Evolutionary conservation across 2,329 filamentous ascomycete species (phyloP).

Genomic region (Rutstroemia sydowiana): DNA sequence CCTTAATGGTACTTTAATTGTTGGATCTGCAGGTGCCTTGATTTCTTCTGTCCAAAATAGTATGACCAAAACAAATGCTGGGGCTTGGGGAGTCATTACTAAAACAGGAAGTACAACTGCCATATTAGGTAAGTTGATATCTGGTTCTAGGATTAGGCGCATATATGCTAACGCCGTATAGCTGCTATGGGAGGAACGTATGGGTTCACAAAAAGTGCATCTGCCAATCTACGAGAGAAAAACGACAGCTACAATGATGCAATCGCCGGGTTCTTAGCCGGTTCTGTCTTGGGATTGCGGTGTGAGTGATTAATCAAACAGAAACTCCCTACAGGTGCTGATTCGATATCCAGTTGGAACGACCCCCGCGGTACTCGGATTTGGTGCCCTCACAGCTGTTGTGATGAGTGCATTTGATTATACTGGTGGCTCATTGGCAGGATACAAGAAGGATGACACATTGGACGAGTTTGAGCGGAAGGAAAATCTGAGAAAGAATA

Average conservation of each 20-base stretch:
- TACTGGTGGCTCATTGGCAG: conserved; percentile 50
- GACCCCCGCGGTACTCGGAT: conserved; percentile 58
- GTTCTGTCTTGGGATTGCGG: conserved; percentile 52
- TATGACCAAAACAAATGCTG: conserved; percentile 73
- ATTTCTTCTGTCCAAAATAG: conserved; percentile 80
- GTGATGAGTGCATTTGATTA: conserved; percentile 54
- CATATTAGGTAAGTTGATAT: conserved; percentile 44
- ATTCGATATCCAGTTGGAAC: conserved; percentile 44
- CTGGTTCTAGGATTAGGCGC: conserved; percentile 3
- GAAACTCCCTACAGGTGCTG: background rate
- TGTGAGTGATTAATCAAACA: no score
- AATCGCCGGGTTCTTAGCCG: conserved; percentile 58
- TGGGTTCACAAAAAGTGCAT: conserved; percentile 56
- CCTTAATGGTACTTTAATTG: conserved; percentile 56
- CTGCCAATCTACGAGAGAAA: conserved; percentile 62
- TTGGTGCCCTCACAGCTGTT: conserved; percentile 49
- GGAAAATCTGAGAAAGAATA: conserved; percentile 53
- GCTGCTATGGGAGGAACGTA: conserved; percentile 62
- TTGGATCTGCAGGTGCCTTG: conserved; percentile 61
- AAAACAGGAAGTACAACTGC: conserved; percentile 69
- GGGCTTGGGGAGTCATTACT: conserved; percentile 72
- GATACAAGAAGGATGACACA: conserved; percentile 41
- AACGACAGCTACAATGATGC: conserved; percentile 59
- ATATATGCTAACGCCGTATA: conserved; percentile 29
- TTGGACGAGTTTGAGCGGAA: conserved; percentile 59